Base-by-base conservation (phyloP, 2,329 filamentous ascomycete species). In the Scorias spongiosa region DNA sequence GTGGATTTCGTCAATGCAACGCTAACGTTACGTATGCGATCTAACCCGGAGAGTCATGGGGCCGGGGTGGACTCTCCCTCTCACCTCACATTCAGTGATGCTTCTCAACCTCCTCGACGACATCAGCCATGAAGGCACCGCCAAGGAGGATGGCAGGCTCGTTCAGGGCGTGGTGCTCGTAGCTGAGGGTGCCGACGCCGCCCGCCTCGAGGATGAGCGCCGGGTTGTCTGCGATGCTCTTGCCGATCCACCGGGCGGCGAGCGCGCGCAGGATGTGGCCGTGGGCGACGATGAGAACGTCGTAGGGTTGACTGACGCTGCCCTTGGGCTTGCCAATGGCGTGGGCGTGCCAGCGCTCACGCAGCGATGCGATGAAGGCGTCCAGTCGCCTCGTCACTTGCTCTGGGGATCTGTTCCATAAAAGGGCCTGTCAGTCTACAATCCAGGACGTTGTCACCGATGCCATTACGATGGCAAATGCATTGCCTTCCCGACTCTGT, bases 181-280 rank as follows among this genome's bases (percentile, higher is more conserved):
- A 71, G 49, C 67, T 70, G 57, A 72, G 48, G 30, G 67, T 72
- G 7, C 69, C 69, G 36, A 72, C 69, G 39, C 69, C 68, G 2
- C 69, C 69, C 4, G 69, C 68, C 61, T 95, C 88, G n/a, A 95
- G 66, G 48, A 94, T 69, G 59, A 95, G 78, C 5, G 79, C 75
- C 34, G 85, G 82, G 7, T 82, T 86, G 41, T 86, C 80, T 44
- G 76, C 74, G 46, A 95, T 67, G 10, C 75, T 70, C 66, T 82
- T 82, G 0, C 78, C 76, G 0, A 80, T 74, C 88, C 88, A 95
- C 29, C 87, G 73, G 69, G 89, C 84, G 6, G 88, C 87, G 60
- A 95, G 86, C 0, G 85, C 84, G 12, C 88, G 72, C 43, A 95
- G 66, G 45, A 94, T 89, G 65, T 94, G 88, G 0, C 88, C 88